Evolutionary conservation across 306 rosid genomes (phyloP).

Genomic region (Cicer bijugum): DNA sequence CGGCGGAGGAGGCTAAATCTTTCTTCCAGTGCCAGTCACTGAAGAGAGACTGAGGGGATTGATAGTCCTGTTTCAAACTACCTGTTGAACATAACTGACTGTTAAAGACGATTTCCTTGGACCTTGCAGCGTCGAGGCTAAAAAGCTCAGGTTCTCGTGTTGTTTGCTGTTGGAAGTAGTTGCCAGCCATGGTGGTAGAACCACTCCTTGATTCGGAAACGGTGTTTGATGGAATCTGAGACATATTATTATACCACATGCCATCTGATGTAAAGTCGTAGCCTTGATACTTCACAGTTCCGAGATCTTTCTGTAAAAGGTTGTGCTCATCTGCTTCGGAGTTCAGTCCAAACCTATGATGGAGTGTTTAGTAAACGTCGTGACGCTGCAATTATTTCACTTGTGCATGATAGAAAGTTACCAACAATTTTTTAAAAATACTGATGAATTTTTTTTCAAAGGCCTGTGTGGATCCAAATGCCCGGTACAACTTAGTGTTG

Average conservation of each 20-base stretch:
- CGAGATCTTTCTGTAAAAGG: constrained; percentile 56
- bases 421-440: neutral
- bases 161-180: constrained; percentile 52
- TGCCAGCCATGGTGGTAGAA: constrained; percentile 48
- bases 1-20: constrained; percentile 51
- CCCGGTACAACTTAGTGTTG: too few species aligned
- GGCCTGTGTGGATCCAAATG: constrained; percentile 13
- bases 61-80: constrained; percentile 58
- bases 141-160: constrained; percentile 51
- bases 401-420: constrained; percentile 24
- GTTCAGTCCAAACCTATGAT: constrained; percentile 54
- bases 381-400: constrained; percentile 15
- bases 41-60: constrained; percentile 58
- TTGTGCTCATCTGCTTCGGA: constrained; percentile 57
- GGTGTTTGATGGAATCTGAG: constrained; percentile 50
- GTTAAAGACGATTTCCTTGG: constrained; percentile 53
- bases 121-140: constrained; percentile 47
- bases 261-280: constrained; percentile 54
- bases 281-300: constrained; percentile 57
- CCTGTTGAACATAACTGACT: constrained; percentile 51
- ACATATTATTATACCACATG: constrained; percentile 58
- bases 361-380: constrained; percentile 40
- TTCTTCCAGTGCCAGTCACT: constrained; percentile 65
- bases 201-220: constrained; percentile 53
- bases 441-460: constrained; percentile 2